A percentile compares a stretch with the other conserved stretches of the same genome.
These are phyloP conservation scores for Fusarium sp. DNA, from an alignment of 2,329 filamentous ascomycete genomes.

Conservation along the genomic window DNA sequence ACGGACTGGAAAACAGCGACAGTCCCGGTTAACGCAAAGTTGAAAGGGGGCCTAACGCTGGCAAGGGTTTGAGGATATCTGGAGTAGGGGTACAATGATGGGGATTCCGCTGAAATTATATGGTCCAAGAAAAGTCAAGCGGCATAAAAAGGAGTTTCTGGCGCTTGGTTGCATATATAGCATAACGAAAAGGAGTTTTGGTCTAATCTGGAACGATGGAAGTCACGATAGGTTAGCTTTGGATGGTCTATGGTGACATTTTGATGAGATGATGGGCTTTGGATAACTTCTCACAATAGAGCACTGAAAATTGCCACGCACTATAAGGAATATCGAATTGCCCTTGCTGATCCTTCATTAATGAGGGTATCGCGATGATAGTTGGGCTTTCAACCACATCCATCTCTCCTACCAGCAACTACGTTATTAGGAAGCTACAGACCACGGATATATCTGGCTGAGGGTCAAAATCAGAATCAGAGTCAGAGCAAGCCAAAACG, in stretches of 20 bases:
- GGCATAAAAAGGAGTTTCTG: conserved; percentile 35
- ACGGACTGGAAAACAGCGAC: conserved; percentile 34
- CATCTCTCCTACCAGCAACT: not conserved
- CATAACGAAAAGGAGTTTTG: conserved; percentile 9
- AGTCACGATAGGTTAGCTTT: conserved; percentile 15
- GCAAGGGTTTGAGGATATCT: not conserved
- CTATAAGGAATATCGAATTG: not conserved
- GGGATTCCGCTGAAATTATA: not conserved
- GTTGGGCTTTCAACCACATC: not conserved
- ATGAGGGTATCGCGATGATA: not conserved
- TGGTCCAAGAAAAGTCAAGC: not conserved
- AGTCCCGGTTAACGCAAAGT: conserved; percentile 8
- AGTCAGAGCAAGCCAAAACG: not conserved
- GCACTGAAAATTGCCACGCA: not conserved
- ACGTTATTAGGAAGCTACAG: not conserved
- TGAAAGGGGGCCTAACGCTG: not conserved
- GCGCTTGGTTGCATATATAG: conserved; percentile 6
- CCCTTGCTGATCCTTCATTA: not conserved
- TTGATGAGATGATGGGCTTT: not conserved
- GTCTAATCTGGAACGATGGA: not conserved
- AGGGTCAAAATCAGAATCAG: not conserved
- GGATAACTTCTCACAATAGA: not conserved
- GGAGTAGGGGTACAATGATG: not conserved
- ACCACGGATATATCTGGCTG: not conserved
- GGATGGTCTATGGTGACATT: not conserved